Evolutionary conservation across 176 grass and related monocot genomes (phyloP), one percentile per base, ranked within the genome.

Genomic region (Eleusine coracana): DNA sequence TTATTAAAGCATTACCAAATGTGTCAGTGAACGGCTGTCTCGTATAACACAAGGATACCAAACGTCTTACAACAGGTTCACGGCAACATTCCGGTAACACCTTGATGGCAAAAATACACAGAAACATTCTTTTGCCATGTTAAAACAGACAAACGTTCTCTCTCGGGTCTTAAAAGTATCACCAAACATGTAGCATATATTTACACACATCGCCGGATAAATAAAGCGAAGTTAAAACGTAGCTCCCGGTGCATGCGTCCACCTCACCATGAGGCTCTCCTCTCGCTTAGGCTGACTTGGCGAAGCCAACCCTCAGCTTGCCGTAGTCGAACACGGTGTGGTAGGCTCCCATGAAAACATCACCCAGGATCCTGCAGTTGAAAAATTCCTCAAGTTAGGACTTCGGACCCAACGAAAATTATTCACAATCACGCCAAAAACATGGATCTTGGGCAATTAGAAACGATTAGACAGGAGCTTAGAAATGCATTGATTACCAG

Each of bases 271-370:
- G 49, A 72, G 73, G 84, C 39, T 36, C 29, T 29, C 78, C 39
- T 36, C 29, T 29, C 78, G 14, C 73, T 88, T 89, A 97, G 42
- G 89, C 92, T 3, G 96, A 75, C 73, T 86, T 73, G 11, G 96
- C 96, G 6, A 98, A 95, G 67, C 96, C 96, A n/a, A 98, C 83
- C 39, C 89, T 87, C 62, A 64, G 54, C 4, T 95, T 86, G 23
- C 87, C 93, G 3, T 98, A 98, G 77, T 98, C 88, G 5, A 98
- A 98, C 48, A 98, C 89, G 1, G 96, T 98, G 50, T 95, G 96
- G 80, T 98, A 95, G 27, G 42, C 87, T 84, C 96, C 96, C 96
- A 98, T 98, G 79, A 98, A 98, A 37, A 98, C 91, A 62, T 98
- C 96, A 36, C 96, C 96, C 91, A 98, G 71, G n/a, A 98, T 98